Percentiles rank a stretch among this genome's conserved stretches.
These are phyloP conservation scores for Pythium guiyangense DNA, from an alignment of 352 stramenopile species.

Conservation along the genomic window DNA sequence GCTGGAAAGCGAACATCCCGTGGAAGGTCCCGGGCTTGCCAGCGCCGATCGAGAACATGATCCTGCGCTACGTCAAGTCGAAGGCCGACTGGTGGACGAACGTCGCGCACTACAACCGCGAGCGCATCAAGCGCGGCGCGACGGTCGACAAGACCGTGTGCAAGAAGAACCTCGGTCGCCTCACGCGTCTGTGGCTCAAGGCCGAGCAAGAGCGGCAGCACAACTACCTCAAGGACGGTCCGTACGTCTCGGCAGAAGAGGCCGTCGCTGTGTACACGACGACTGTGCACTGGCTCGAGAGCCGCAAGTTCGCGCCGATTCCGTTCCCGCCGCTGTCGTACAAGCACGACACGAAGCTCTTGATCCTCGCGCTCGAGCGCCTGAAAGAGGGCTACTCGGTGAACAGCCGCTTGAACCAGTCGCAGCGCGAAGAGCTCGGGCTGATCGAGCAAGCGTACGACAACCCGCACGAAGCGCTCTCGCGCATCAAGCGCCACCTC, in stretches of 20 bases:
- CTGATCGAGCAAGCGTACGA: conserved; percentile 99
- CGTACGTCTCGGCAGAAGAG: conserved; percentile 98
- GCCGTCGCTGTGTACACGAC: conserved; percentile 99
- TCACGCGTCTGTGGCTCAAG: conserved; percentile 99
- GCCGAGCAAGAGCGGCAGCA: conserved; percentile 99
- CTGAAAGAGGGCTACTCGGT: conserved; percentile 99
- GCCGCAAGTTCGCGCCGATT: conserved; percentile 98
- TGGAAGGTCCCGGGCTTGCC: conserved; percentile 99
- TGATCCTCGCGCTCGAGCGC: conserved; percentile 98
- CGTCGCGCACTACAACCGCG: conserved; percentile 99
- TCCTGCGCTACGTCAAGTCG: conserved; percentile 99
- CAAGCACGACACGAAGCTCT: conserved; percentile 99
- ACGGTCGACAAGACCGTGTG: conserved; percentile 99
- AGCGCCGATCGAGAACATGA: conserved; percentile 99
- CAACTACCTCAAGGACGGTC: conserved; percentile 99
- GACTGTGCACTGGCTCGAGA: conserved; percentile 99
- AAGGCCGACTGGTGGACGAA: conserved; percentile 99
- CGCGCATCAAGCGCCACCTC: conserved; percentile 98
- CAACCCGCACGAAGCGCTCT: conserved; percentile 98
- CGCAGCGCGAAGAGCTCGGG: conserved; percentile 97
- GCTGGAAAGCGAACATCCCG: conserved; percentile 99
- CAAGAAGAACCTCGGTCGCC: conserved; percentile 98
- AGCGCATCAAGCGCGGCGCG: conserved; percentile 98
- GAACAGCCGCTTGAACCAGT: conserved; percentile 97
- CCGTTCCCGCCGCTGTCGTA: conserved; percentile 99